Evolutionary conservation across 805 yeast genomes (phyloP).

Genomic region (Starmera dryadoides): DNA sequence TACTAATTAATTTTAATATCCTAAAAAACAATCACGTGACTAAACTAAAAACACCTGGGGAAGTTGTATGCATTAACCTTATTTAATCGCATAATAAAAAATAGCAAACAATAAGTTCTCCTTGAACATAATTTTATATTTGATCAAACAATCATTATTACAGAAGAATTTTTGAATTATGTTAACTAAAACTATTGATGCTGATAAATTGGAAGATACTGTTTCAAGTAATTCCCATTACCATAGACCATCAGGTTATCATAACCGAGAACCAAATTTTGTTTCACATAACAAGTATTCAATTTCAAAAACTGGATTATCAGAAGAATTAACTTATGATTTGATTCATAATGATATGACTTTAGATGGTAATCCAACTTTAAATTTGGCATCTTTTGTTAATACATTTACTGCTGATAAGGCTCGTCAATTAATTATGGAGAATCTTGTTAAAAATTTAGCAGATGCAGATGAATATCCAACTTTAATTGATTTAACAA

Average conservation of each 20-base stretch:
- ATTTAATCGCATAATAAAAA: too few species aligned
- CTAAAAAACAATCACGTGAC: too few species aligned
- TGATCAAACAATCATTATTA: too few species aligned
- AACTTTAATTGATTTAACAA: conserved; percentile 68
- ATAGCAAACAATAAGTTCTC: too few species aligned
- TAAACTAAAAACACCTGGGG: too few species aligned
- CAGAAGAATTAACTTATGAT: conserved; percentile 46
- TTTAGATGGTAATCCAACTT: conserved; percentile 76
- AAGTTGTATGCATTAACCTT: too few species aligned
- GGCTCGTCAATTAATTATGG: conserved; percentile 47
- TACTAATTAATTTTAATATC: too few species aligned
- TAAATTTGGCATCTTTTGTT: conserved; percentile 86
- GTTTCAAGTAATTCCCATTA: conserved; percentile 20
- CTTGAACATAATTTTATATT: too few species aligned
- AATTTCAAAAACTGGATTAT: conserved; percentile 52
- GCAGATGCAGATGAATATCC: conserved; percentile 96
- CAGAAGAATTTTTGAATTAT: conserved; percentile 2
- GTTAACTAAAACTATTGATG: conserved; percentile 20
- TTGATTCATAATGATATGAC: conserved; percentile 66
- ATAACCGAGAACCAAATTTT: conserved; percentile 6
- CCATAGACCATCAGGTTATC: conserved; percentile 6
- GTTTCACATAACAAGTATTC: conserved; percentile 38
- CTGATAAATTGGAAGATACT: conserved; percentile 24
- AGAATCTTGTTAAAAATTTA: conserved; percentile 77
- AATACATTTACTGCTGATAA: conserved; percentile 60